Evolutionary conservation across 306 rosid species (phyloP), one percentile per base, ranked within the genome.

Genomic region (Aeschynomene evenia): DNA sequence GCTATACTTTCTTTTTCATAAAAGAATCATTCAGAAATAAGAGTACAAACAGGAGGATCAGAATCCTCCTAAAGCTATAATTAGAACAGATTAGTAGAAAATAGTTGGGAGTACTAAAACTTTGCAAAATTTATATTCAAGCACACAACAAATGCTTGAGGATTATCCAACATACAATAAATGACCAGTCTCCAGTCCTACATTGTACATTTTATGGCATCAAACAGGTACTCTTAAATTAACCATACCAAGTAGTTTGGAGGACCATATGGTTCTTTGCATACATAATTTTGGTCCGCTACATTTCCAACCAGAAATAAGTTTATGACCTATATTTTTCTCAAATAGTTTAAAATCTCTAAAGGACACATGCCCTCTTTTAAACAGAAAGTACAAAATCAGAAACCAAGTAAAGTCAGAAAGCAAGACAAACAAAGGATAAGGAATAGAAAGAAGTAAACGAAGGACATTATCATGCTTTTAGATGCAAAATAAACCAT

Each of bases 141-240:
- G 18, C 4, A n/a, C 29, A 48, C 7, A 52, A 66, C 28, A 59
- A 61, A 51, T 50, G 68, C 43, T 49, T 29, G 33, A 66, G n/a
- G 54, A 72, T 42, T 12, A 52, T 20, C 54, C 29, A 28, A 19
- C 58, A 36, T 48, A 10, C 60, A 55, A 28, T 45, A 72, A 71
- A 73, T 63, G 55, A 34, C 49, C 46, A 46, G 43, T 1, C n/a
- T n/a, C 10, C 16, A 26, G 56, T 45, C 28, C 34, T 36, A 36
- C 6, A 15, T 34, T 21, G 20, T 46, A 53, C 15, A 22, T 71
- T n/a, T 33, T 43, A 39, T 20, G 13, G 42, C 39, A 53, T 43
- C 60, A 73, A 23, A 15, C 23, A 34, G 26, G 9, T 34, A 23
- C 26, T 56, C 70, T 20, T 34, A 43, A 50, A 31, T 51, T 34